Conservation (phyloP, 768 basidiomycete species). For the Ephemerocybe angulata region DNA sequence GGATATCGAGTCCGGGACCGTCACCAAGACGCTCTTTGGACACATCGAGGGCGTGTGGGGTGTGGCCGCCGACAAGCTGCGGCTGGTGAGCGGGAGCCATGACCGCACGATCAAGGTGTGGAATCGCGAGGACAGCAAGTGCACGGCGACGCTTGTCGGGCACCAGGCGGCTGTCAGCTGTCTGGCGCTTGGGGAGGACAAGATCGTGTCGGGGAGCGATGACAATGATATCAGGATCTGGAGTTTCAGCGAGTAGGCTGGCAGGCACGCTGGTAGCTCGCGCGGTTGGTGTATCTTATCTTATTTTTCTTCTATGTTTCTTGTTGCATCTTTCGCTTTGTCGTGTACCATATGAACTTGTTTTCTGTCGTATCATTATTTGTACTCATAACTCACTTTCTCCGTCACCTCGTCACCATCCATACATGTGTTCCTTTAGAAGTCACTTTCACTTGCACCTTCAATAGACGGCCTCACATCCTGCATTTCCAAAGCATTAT, state of each 20-base stretch:
- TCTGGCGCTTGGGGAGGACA: slow-evolving; percentile 86
- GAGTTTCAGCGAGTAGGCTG: slow-evolving; percentile 52
- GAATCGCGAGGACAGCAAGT: slow-evolving; percentile 86
- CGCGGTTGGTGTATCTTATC: slow-evolving; percentile 8
- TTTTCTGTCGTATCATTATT: too few relatives aligned
- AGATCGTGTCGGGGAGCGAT: slow-evolving; percentile 95
- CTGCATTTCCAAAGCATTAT: too few relatives aligned
- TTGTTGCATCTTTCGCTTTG: too few relatives aligned
- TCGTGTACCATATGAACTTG: too few relatives aligned
- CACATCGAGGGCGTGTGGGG: slow-evolving; percentile 99
- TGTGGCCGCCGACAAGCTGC: slow-evolving; percentile 86
- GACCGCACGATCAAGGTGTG: slow-evolving; percentile 99
- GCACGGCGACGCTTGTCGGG: slow-evolving; percentile 86
- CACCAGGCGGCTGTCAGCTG: slow-evolving; percentile 94
- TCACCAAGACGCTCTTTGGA: slow-evolving; percentile 83
- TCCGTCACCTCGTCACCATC: too few relatives aligned
- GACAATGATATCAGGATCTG: slow-evolving; percentile 86
- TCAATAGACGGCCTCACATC: too few relatives aligned
- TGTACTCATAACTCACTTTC: too few relatives aligned
- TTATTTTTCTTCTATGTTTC: background rate
- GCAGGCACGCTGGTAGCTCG: background rate
- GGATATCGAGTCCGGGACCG: slow-evolving; percentile 86
- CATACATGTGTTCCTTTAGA: too few relatives aligned
- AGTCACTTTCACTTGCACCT: too few relatives aligned
- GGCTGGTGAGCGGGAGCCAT: slow-evolving; percentile 90